Base-by-base conservation (phyloP, 768 basidiomycete species). In the Clitopilus passeckerianus region DNA sequence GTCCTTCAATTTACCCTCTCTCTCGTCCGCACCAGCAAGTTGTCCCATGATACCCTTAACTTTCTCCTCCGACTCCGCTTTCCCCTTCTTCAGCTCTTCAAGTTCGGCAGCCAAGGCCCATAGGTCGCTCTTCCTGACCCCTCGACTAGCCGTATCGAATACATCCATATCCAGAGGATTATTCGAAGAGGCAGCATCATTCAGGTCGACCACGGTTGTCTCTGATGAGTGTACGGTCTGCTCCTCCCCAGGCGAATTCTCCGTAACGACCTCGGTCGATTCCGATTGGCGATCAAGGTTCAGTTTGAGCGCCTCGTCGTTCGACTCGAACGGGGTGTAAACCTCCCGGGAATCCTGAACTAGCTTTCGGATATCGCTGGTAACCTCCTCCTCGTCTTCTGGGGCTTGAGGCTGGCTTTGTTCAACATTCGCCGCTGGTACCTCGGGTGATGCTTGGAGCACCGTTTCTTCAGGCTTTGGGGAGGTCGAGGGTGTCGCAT, bases 61-160 rank as follows among this genome's bases (percentile, higher is more conserved):
- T 14, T 55, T 61, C 35, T 54, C 57, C 24, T 61, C 53, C 34
- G 57, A 56, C 20, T 43, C 52, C 5, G 20, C 41, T 5, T 61
- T 61, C 57, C 58, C 57, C 44, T 44, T 34, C 53, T 44, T 57
- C 5, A 56, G 14, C 10, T 5, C 43, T 23, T 55, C 53, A 10
- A 61, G 22, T 20, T 35, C 53, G 27, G 60, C 53, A 18, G 41
- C 35, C 41, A 58, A 27, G n/a, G 53, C 50, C 10, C 56, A 44
- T 9, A 61, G 27, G 16, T 61, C 57, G 18, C 41, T 57, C 18
- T 58, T 53, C 16, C 57, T 34, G 14, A 35, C 16, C 15, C n/a
- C 57, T 27, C 46, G n/a, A 23, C 46, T 22, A 18, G 46, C 6
- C 5, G 46, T 50, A 22, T 50, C 46, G 46, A 50, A 50, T 18